Base-by-base conservation (phyloP, 1,284 basidiomycete genomes). In the Tremellales sp. region DNA sequence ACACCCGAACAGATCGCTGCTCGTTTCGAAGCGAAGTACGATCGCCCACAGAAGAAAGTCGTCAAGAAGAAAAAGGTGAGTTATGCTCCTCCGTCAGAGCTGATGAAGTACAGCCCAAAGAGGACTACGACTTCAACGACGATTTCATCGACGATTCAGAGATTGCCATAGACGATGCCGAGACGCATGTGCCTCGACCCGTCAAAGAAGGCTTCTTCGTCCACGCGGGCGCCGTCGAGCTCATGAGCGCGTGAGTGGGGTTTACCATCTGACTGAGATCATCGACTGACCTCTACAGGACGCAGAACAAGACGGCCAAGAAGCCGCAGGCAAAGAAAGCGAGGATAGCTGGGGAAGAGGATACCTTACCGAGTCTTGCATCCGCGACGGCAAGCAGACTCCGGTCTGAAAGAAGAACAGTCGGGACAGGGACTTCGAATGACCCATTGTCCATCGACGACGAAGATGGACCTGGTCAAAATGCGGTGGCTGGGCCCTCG, bases 121-220 rank as follows among this genome's bases (percentile, higher is more conserved):
- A 87, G 57, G 85, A 60, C 43, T 98, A 98, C 77, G 93, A 98
- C 74, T 79, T 85, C 17, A 78, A 81, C 1, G 94, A 98, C 74
- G 87, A 89, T 0, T 97, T 97, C 75, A 97, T 98, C 65, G 94
- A 98, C 77, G 94, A 98, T 74, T 90, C 90, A 0, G 93, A 98
- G 68, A 80, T 96, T 48, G 84, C 83, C 19, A 78, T 93, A 37
- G 92, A 97, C 74, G 85, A 93, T 65, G 85, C 91, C 1, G 29
- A 31, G 29, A 90, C 87, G 2, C 89, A 84, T 74, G 88, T 90
- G 64, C 89, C 87, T n/a, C 85, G 91, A 72, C 93, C 92, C 2
- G 90, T 88, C 72, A 87, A 93, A 62, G 85, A 89, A 61, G 93
- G 93, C 1, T 97, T 93, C 76, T 96, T 93, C 64, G 91, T 97